Evolutionary conservation across 2,329 filamentous ascomycete species (phyloP), one percentile per base, ranked within the genome.

Genomic region (Alternaria postmessia): DNA sequence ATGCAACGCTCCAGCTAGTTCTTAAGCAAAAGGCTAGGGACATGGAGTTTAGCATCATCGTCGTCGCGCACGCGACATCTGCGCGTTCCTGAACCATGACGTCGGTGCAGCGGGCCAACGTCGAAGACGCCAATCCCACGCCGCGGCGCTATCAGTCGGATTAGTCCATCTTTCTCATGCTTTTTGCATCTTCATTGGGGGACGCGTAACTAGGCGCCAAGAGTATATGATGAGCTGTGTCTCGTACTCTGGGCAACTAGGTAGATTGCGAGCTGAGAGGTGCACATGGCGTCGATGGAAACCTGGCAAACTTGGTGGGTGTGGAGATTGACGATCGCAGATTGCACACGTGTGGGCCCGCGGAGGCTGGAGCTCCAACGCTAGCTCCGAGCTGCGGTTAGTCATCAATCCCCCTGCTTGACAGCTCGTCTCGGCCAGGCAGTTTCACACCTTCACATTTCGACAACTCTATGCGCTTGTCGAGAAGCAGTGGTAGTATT

Each of bases 81-180:
- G 51, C 58, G 58, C 51, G 61, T 64, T 58, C 41, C 51, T 61
- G 57, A 51, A 18, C 42, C 38, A 48, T 64, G 58, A 64, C 61
- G 61, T 64, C 32, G 58, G 30, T 32, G 51, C 28, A 44, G 53
- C 36, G 53, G 54, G 54, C 44, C 54, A 36, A 28, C 16, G 11
- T 39, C 39, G 20, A 36, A 36, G 46, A 54, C 48, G 57, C 57
- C 53, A 61, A 63, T 61, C 49, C 60, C 38, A 54, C 38, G 57
- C 53, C 55, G 26, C 32, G 55, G 18, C 59, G 44, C 55, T 54
- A 62, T 58, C 44, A 47, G n/a, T 24, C 12, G 3, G 24, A 34
- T 38, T 28, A 48, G 7, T 48, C 42, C 14, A 28, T 39, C 32
- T 22, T 48, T 48, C 8, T 18, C 52, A 39, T 46, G 6, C 48